phyloP scores from a whole-genome alignment of 208 protist species.

The Strigomonas culicis region DNA sequence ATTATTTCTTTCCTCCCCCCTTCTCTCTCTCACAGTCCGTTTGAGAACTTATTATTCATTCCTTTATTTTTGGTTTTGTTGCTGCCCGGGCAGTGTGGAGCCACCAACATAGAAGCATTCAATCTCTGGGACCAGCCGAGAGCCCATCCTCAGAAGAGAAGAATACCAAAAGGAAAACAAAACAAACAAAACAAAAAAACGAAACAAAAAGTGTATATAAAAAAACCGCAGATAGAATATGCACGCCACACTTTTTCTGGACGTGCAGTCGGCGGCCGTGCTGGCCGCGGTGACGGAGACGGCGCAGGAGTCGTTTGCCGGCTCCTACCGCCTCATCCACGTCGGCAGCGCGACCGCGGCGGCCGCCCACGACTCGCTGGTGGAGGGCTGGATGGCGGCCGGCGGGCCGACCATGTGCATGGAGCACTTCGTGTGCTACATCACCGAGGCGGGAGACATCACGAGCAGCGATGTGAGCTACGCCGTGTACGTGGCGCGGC shows the following conservation, averaged over 20 bases:
- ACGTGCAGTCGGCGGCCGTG: constrained; percentile 8
- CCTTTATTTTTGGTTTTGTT: background rate
- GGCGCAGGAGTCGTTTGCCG: background rate
- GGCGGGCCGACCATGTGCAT: background rate
- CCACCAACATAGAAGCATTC: too few relatives aligned
- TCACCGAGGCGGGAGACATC: constrained; percentile 50
- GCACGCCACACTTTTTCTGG: constrained; percentile 15
- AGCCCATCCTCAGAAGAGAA: too few relatives aligned
- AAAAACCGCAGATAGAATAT: too few relatives aligned
- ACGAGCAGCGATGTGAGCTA: constrained; percentile 57
- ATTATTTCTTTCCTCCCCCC: background rate
- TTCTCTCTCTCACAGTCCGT: background rate
- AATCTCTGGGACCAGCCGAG: too few relatives aligned
- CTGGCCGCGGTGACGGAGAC: background rate
- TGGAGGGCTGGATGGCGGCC: too few relatives aligned
- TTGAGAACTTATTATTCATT: background rate
- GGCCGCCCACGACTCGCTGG: background rate
- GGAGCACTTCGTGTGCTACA: constrained; percentile 48
- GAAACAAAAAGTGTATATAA: too few relatives aligned
- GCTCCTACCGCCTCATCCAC: background rate
- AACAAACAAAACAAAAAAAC: too few relatives aligned
- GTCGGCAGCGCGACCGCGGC: background rate
- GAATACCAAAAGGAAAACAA: too few relatives aligned
- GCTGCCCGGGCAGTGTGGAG: too few relatives aligned
- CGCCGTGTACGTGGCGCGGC: constrained; percentile 46